Conservation (phyloP, 768 basidiomycete species). For the Rhodocollybia butyracea region DNA sequence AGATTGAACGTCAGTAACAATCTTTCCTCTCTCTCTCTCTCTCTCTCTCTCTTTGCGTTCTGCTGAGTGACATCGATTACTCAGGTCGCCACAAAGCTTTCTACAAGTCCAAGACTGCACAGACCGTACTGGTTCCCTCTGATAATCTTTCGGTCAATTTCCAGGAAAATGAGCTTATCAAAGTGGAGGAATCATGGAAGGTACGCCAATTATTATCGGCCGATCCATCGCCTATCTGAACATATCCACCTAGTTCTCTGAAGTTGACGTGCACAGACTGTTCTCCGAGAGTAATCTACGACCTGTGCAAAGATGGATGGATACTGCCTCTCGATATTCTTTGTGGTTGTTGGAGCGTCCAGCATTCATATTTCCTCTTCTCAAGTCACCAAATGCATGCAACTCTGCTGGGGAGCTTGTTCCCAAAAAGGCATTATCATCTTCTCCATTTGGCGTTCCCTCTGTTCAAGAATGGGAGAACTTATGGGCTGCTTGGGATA, state of each 20-base stretch:
- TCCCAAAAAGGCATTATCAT: constrained; percentile 20
- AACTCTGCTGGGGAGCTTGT: constrained; percentile 19
- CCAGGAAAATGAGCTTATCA: constrained; percentile 68
- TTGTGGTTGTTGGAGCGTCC: constrained; percentile 92
- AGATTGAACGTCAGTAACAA: neutral
- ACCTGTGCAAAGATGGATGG: constrained; percentile 83
- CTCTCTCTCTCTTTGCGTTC: neutral
- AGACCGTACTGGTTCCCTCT: constrained; percentile 52
- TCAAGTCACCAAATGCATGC: constrained; percentile 35
- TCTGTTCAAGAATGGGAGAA: constrained; percentile 73
- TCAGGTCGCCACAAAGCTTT: constrained; percentile 86
- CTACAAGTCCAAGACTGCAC: constrained; percentile 62
- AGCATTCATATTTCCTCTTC: constrained; percentile 68
- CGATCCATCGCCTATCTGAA: neutral
- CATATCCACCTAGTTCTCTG: constrained; percentile 62
- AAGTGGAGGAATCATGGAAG: constrained; percentile 88
- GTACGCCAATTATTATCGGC: constrained; percentile 35
- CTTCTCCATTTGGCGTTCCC: constrained; percentile 65
- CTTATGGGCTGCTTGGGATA: constrained; percentile 90
- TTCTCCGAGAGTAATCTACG: constrained; percentile 79
- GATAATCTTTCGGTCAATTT: constrained; percentile 48
- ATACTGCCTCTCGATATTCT: constrained; percentile 67
- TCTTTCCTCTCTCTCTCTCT: neutral
- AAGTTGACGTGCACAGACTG: constrained; percentile 60
- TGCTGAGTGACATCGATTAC: neutral